Evolutionary conservation across 306 rosid genomes (phyloP).

Genomic region (Fagus sylvatica): DNA sequence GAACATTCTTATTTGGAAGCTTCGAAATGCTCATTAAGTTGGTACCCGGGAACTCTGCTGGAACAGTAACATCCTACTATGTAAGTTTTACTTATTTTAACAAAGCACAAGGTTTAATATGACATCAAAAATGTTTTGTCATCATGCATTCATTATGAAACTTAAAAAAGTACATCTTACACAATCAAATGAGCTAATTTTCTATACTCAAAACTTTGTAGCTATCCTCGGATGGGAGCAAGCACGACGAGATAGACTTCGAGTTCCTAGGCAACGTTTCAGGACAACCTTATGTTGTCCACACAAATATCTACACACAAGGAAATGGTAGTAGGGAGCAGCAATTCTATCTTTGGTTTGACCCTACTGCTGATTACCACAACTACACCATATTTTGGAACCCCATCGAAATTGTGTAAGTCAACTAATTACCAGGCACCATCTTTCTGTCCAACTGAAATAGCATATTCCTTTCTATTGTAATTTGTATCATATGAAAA

Average conservation of each 20-base stretch:
- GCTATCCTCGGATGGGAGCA: slow-evolving; percentile 69
- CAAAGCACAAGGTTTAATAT: background rate
- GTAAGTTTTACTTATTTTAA: slow-evolving; percentile 37
- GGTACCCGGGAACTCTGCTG: slow-evolving; percentile 75
- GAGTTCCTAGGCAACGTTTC: slow-evolving; percentile 83
- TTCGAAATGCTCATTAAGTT: slow-evolving; percentile 67
- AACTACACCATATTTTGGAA: slow-evolving; percentile 93
- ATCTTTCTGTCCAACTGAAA: background rate
- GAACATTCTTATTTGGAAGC: slow-evolving; percentile 66
- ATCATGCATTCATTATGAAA: too few species aligned
- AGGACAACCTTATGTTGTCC: slow-evolving; percentile 78
- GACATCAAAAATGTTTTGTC: background rate
- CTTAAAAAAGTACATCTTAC: too few species aligned
- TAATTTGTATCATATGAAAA: too few species aligned
- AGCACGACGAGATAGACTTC: slow-evolving; percentile 81
- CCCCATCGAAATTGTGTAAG: slow-evolving; percentile 72
- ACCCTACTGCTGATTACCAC: slow-evolving; percentile 74
- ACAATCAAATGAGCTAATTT: slow-evolving; percentile 18
- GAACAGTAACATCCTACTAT: slow-evolving; percentile 72
- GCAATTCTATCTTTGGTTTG: slow-evolving; percentile 83
- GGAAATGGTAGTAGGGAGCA: slow-evolving; percentile 82
- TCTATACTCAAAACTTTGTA: slow-evolving; percentile 35
- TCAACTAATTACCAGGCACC: background rate
- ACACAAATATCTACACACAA: slow-evolving; percentile 63
- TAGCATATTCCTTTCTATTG: background rate